Evolutionary conservation across 2,329 filamentous ascomycete species (phyloP).

Genomic region (Penicillium sp.): DNA sequence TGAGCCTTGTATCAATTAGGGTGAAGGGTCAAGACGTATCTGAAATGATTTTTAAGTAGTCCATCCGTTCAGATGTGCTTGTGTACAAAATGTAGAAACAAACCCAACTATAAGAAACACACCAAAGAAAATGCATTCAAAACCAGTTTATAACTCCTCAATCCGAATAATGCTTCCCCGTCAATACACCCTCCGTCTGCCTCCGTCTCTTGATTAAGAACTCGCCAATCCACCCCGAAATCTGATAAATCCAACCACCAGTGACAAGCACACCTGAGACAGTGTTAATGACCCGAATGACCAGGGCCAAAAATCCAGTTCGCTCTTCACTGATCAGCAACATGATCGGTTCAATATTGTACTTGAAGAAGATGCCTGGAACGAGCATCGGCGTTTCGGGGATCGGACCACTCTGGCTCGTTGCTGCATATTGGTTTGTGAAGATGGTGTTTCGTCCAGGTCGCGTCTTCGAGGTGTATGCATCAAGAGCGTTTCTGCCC

Average conservation of each 20-base stretch:
- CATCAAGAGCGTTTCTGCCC: constrained; percentile 43
- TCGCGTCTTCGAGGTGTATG: constrained; percentile 37
- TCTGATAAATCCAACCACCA: constrained; percentile 86
- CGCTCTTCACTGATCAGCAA: constrained; percentile 81
- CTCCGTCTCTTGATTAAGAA: constrained; percentile 45
- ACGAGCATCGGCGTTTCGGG: constrained; percentile 62
- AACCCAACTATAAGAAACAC: constrained; percentile 3
- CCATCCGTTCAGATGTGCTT: neutral
- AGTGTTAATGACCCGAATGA: constrained; percentile 85
- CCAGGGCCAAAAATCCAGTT: constrained; percentile 68
- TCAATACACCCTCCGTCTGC: constrained; percentile 50
- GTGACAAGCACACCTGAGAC: constrained; percentile 87
- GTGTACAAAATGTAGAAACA: neutral
- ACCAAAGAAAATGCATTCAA: constrained; percentile 2
- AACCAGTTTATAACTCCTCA: constrained; percentile 7
- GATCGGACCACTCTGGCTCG: constrained; percentile 69
- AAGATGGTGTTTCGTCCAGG: constrained; percentile 54
- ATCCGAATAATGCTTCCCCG: constrained; percentile 39
- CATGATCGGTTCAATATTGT: constrained; percentile 94
- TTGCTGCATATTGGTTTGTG: constrained; percentile 98
- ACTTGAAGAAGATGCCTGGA: constrained; percentile 96
- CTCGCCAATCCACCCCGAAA: constrained; percentile 70
- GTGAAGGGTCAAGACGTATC: neutral
- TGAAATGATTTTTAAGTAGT: neutral
- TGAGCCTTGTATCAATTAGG: neutral